Evolutionary conservation across 352 stramenopile genomes (phyloP), one percentile per base, ranked within the genome.

Genomic region (Bremia lactucae): DNA sequence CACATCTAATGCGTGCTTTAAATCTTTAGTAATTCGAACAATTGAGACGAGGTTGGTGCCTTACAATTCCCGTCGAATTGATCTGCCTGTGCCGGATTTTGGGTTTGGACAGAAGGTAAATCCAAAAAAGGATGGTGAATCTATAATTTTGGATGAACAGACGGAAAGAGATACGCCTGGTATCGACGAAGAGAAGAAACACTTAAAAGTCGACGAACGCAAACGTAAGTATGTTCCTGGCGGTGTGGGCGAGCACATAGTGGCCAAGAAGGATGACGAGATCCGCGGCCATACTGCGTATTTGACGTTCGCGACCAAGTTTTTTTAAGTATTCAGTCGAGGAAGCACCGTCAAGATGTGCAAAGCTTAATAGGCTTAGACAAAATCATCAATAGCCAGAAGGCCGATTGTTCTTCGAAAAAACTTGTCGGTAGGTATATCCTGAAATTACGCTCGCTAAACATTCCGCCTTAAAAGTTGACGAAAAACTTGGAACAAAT

Each of bases 21-120:
- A 4, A 24, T 31, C 21, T 28, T 21, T 31, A 91, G 79, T 84
- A 58, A 83, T 91, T 48, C 70, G 72, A 9, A 91, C 78, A 39
- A 95, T 97, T 34, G 92, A 97, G 60, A 97, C 95, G 55, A 83
- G 82, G 14, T 74, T 97, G 52, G 78, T 95, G 51, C 74, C 79
- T 29, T 87, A 85, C 64, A 81, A 67, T 35, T 65, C 76, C 19
- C 61, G 79, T 31, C 60, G 60, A 22, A 76, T 87, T 35, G 64
- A 85, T 33, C 44, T 89, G 37, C 78, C 71, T 2, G 71, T 80
- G 34, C 74, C 76, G 2, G 65, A 86, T 44, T 87, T 91, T 68
- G 75, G 73, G 15, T 69, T 75, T 35, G 46, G 51, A 11, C 64
- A 62, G 36, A 59, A 60, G 41, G 36, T 23, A 1, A 52, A 51